Evolutionary conservation across 1,284 basidiomycete genomes (phyloP), one percentile per base, ranked within the genome.

Genomic region (Boletellus dicymbophilus): DNA sequence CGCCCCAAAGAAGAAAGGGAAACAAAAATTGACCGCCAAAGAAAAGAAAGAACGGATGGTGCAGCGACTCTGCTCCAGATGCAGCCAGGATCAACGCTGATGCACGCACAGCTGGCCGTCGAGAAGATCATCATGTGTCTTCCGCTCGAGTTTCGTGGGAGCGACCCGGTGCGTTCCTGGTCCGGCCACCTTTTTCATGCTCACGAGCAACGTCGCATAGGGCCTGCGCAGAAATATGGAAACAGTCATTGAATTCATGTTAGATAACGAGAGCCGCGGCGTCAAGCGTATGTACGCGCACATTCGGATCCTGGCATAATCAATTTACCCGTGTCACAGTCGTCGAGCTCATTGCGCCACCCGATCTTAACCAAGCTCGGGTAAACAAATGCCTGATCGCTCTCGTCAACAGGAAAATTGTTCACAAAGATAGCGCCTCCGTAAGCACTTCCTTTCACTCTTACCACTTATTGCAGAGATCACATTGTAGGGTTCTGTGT

Each of bases 351-450:
- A 81, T 94, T 55, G 81, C 78, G 43, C 84, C 85, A 2, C 92
- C 93, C 0, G 91, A 94, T 51, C 76, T 95, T 40, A 88, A 85
- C 41, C 93, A 95, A 71, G 89, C 92, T 7, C 81, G 88, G 31
- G 93, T 93, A 37, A 96, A 97, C 72, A 96, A 95, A 69, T 94
- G 93, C 58, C 76, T 98, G 27, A 94, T 97, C 49, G 92, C 93
- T 2, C 75, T 97, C 2, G 92, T 95, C 2, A 88, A 88, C 58
- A 81, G 93, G 46, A 97, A 96, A 67, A 81, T 92, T 23, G 91
- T 95, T 4, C 72, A 75, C 41, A 96, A 95, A 68, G 83, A 88
- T 45, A 88, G 76, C 54, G 78, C 74, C 54, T 81, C 85, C 3
- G 87, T 88, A 45, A 48, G 60, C n/a, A 20, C n/a, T 7, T 4